Conservation (phyloP, 2,329 filamentous ascomycete species). For the Nemania bipapillata region DNA sequence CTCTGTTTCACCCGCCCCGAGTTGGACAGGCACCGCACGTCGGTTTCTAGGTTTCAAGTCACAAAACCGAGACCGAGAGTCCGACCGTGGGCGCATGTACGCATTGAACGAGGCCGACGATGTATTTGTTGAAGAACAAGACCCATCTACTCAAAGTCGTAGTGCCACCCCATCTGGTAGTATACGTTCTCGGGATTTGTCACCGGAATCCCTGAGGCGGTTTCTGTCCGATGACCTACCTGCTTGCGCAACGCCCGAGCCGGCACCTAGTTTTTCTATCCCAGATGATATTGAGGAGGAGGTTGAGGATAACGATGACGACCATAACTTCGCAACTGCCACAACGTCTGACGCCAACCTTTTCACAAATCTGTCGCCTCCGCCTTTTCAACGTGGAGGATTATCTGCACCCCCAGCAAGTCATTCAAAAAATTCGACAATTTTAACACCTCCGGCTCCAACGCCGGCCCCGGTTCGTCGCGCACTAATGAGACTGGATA, state of each 20-base stretch:
- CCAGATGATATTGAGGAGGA: slow-evolving; percentile 63
- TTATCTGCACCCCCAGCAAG: slow-evolving; percentile 47
- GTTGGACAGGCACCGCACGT: slow-evolving; percentile 59
- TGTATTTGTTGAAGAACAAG: slow-evolving; percentile 47
- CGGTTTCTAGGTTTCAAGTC: slow-evolving; percentile 62
- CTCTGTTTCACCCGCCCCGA: slow-evolving; percentile 61
- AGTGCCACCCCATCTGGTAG: slow-evolving; percentile 56
- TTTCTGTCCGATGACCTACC: slow-evolving; percentile 63
- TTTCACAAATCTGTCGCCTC: slow-evolving; percentile 64
- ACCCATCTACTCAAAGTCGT: slow-evolving; percentile 48
- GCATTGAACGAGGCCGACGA: slow-evolving; percentile 43
- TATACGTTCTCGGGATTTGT: slow-evolving; percentile 63
- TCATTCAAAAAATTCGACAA: slow-evolving; percentile 39
- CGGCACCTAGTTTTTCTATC: slow-evolving; percentile 53
- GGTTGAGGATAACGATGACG: slow-evolving; percentile 66
- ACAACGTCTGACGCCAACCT: slow-evolving; percentile 59
- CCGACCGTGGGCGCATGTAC: slow-evolving; percentile 50
- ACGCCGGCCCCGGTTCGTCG: neutral
- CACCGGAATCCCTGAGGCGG: slow-evolving; percentile 64
- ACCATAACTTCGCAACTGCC: slow-evolving; percentile 71
- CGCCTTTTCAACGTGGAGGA: slow-evolving; percentile 60
- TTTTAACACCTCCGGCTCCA: slow-evolving; percentile 34
- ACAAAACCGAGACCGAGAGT: slow-evolving; percentile 46
- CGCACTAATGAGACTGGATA: slow-evolving; percentile 36
- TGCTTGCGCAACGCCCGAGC: slow-evolving; percentile 50